Evolutionary conservation across 257 asterid genomes (phyloP).

Genomic region (Penstemon eatonii): DNA sequence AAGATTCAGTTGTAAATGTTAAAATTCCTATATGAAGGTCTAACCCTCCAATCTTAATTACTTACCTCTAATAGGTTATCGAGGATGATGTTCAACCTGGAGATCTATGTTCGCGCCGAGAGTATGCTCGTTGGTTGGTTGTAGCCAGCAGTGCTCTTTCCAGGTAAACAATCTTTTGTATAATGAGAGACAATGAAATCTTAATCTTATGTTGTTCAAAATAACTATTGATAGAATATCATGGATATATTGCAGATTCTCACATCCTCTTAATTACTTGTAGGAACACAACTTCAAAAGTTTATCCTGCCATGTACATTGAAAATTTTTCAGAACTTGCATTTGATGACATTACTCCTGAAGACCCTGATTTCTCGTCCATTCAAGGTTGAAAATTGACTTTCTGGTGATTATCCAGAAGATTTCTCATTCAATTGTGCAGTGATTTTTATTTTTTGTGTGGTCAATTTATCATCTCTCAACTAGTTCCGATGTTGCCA

Average conservation of each 20-base stretch:
- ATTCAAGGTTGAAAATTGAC: constrained; percentile 70
- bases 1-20: constrained; percentile 15
- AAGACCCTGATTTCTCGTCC: constrained; percentile 90
- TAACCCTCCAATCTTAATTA: constrained; percentile 18
- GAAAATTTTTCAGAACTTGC: constrained; percentile 95
- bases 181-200: constrained; percentile 8
- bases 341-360: constrained; percentile 88
- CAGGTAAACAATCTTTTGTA: constrained; percentile 52
- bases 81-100: constrained; percentile 93
- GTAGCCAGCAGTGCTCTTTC: constrained; percentile 86
- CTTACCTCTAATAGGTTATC: constrained; percentile 55
- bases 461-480: constrained; percentile 30
- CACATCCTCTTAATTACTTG: constrained; percentile 29
- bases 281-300: constrained; percentile 85
- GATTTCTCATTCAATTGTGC: constrained; percentile 14
- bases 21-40: constrained; percentile 3
- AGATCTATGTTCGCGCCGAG: constrained; percentile 95
- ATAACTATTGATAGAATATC: constrained; percentile 1
- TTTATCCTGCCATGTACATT: constrained; percentile 98
- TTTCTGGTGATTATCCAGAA: constrained; percentile 23
- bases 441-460: background rate
- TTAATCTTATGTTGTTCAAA: constrained; percentile 18
- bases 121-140: constrained; percentile 98
- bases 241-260: constrained; percentile 22
- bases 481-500: constrained; percentile 44